phyloP scores from a whole-genome alignment of 2,329 filamentous ascomycete genomes.

The Metarhizium humberi region DNA sequence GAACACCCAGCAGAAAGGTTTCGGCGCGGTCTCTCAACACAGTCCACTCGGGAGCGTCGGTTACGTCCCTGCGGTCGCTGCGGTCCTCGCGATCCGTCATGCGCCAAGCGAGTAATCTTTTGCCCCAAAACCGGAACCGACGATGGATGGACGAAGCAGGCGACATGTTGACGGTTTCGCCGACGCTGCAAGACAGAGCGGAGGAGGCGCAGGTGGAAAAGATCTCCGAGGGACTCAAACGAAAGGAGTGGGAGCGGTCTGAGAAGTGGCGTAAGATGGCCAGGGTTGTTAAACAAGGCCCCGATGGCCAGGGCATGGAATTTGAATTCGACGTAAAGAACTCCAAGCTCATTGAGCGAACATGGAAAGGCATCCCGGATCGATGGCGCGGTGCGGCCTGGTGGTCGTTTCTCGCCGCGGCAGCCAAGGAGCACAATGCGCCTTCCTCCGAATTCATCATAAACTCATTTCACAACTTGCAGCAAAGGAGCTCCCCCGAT shows the following conservation, averaged over 20 bases:
- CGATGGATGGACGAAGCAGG: slow-evolving; percentile 55
- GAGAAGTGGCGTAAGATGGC: slow-evolving; percentile 64
- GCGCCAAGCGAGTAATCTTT: slow-evolving; percentile 47
- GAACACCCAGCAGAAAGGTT: slow-evolving; percentile 42
- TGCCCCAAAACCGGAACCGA: slow-evolving; percentile 52
- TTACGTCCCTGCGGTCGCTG: slow-evolving; percentile 41
- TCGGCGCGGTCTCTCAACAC: slow-evolving; percentile 51
- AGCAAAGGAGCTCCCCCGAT: slow-evolving; percentile 69
- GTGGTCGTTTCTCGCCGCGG: slow-evolving; percentile 82
- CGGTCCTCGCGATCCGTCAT: slow-evolving; percentile 46
- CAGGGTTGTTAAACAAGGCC: slow-evolving; percentile 41
- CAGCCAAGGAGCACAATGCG: slow-evolving; percentile 56
- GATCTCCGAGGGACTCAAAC: slow-evolving; percentile 45
- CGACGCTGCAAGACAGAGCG: slow-evolving; percentile 44
- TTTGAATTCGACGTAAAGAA: slow-evolving; percentile 75
- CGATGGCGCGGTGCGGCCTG: slow-evolving; percentile 89
- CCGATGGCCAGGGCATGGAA: slow-evolving; percentile 49
- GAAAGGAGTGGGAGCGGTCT: slow-evolving; percentile 52
- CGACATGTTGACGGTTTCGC: slow-evolving; percentile 55
- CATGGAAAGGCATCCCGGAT: slow-evolving; percentile 97
- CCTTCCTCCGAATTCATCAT: slow-evolving; percentile 64
- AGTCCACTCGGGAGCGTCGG: slow-evolving; percentile 42
- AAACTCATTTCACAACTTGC: slow-evolving; percentile 61
- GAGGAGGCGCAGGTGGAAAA: slow-evolving; percentile 47
- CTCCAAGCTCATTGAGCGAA: slow-evolving; percentile 79